Conservation (phyloP, 192 early-diverging fungal species). For the Neocallimastix lanati region DNA sequence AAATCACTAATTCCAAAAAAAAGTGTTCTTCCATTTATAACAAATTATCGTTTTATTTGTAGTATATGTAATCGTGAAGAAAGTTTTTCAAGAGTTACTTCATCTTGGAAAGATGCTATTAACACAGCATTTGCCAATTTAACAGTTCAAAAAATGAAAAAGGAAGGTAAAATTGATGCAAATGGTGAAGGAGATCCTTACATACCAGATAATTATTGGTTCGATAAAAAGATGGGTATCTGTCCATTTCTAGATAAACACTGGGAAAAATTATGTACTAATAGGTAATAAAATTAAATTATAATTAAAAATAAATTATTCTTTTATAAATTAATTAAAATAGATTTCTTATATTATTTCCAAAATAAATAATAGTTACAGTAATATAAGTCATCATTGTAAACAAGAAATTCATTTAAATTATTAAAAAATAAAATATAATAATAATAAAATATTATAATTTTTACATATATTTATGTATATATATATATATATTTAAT, state of each 20-base stretch:
- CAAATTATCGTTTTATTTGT: constrained; percentile 41
- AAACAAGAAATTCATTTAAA: no score
- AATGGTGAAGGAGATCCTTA: constrained; percentile 11
- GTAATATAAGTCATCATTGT: no score
- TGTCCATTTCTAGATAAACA: constrained; percentile 41
- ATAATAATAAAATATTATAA: no score
- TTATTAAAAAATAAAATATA: no score
- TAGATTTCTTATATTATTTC: no score
- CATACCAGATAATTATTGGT: constrained; percentile 28
- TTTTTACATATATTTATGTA: no score
- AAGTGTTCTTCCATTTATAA: constrained; percentile 32
- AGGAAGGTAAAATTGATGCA: constrained; percentile 11
- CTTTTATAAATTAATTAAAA: no score
- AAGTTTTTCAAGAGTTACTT: constrained; percentile 31
- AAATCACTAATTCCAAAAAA: constrained; percentile 9
- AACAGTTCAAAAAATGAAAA: constrained; percentile 24
- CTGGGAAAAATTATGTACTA: constrained; percentile 44
- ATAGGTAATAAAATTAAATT: constrained; percentile 20
- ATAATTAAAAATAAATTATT: no score
- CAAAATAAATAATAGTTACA: no score
- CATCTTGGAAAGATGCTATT: constrained; percentile 50
- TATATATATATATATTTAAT: no score
- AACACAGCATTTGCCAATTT: constrained; percentile 44
- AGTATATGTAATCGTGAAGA: constrained; percentile 17
- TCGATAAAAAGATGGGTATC: constrained; percentile 42